Conservation (phyloP, 75 land plant genomes). For the Picea sitchensis region DNA sequence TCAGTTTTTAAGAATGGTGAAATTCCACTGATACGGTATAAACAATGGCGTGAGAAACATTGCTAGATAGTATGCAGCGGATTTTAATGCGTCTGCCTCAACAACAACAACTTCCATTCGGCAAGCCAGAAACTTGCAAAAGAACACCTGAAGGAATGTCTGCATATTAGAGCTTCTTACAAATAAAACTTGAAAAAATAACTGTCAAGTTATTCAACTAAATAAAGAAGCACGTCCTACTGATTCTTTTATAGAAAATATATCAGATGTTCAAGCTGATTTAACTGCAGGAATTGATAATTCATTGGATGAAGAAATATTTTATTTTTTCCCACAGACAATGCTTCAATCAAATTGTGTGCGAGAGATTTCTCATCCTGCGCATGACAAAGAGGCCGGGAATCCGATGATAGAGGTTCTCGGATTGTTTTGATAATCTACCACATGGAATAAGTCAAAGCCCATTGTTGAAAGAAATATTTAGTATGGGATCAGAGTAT, state of each 20-base stretch:
- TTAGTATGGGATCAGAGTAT: conserved; percentile 54
- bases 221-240: conserved; percentile 9
- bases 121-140: conserved; percentile 48
- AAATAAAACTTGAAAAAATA: conserved; percentile 40
- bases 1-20: conserved; percentile 34
- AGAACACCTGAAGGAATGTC: conserved; percentile 72
- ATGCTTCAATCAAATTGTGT: conserved; percentile 22
- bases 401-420: conserved; percentile 27
- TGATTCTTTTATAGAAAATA: conserved; percentile 4
- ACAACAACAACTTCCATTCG: conserved; percentile 37
- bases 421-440: conserved; percentile 53
- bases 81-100: conserved; percentile 20
- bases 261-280: conserved; percentile 14
- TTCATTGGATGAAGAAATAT: conserved; percentile 35
- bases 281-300: conserved; percentile 18
- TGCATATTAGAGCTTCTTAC: conserved; percentile 34
- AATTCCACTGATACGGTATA: conserved; percentile 60
- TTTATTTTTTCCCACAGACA: conserved; percentile 59
- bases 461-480: conserved; percentile 59
- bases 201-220: conserved; percentile 29
- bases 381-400: conserved; percentile 10
- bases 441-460: conserved; percentile 36
- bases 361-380: conserved; percentile 49
- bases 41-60: conserved; percentile 42
- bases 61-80: conserved; percentile 26